phyloP scores from a whole-genome alignment of 495 filamentous ascomycete species.

The Neurospora africana region DNA sequence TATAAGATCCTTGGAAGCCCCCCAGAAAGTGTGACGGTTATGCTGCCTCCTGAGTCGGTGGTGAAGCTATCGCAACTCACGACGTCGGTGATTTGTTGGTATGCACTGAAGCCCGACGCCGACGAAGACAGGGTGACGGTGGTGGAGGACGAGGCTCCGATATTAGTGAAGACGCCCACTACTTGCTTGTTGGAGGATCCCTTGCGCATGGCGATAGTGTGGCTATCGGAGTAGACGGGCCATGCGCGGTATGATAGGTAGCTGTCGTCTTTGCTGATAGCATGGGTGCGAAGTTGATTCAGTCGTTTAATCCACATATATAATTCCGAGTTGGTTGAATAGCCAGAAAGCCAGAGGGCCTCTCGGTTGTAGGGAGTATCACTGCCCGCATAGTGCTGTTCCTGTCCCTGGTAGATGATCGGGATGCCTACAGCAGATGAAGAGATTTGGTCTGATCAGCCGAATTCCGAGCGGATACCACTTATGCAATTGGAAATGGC shows the following conservation, averaged over 20 bases:
- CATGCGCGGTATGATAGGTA: constrained; percentile 46
- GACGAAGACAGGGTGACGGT: constrained; percentile 36
- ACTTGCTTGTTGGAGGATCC: constrained; percentile 43
- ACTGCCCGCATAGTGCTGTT: constrained; percentile 55
- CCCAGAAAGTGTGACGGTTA: constrained; percentile 35
- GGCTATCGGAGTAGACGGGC: constrained; percentile 45
- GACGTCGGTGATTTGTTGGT: constrained; percentile 37
- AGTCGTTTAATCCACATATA: constrained; percentile 47
- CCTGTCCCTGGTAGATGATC: constrained; percentile 49
- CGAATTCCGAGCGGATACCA: background rate
- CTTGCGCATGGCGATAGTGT: constrained; percentile 56
- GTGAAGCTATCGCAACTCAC: constrained; percentile 36
- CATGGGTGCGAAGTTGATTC: constrained; percentile 48
- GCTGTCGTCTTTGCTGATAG: constrained; percentile 32
- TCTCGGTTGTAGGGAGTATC: constrained; percentile 58
- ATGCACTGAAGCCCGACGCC: constrained; percentile 29
- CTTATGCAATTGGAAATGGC: constrained; percentile 8
- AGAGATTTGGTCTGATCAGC: background rate
- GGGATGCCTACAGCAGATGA: constrained; percentile 23
- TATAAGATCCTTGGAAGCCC: constrained; percentile 45
- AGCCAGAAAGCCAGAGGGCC: constrained; percentile 60
- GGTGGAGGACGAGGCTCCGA: constrained; percentile 37
- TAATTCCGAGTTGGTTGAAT: constrained; percentile 46
- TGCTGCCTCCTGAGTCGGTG: constrained; percentile 31
- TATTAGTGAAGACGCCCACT: constrained; percentile 52